A percentile compares a stretch with the other conserved stretches of the same genome.
phyloP scores from a whole-genome alignment of 2,329 filamentous ascomycete species.

The Gaeumannomyces tritici region DNA sequence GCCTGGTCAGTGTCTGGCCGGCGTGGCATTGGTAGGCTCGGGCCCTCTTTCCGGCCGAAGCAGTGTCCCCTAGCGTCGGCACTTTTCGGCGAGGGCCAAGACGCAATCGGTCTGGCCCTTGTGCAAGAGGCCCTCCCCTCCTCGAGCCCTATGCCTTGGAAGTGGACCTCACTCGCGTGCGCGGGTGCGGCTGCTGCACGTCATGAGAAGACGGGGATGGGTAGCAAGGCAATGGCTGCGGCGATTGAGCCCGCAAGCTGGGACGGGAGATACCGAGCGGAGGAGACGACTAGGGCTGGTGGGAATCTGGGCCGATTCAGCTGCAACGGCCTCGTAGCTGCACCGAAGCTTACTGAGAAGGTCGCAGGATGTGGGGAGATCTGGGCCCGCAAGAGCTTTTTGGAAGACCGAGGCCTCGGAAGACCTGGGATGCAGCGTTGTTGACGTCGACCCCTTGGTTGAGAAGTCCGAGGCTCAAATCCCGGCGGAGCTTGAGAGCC shows the following conservation, averaged over 20 bases:
- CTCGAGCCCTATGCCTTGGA: background rate
- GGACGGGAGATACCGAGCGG: background rate
- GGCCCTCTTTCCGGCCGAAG: background rate
- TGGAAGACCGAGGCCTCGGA: too few relatives aligned
- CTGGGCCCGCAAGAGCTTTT: background rate
- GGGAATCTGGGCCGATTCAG: background rate
- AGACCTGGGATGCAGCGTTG: background rate
- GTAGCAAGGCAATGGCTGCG: background rate
- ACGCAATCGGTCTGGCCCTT: background rate
- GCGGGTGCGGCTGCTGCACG: background rate
- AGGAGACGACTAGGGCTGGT: background rate
- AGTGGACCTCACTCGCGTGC: background rate
- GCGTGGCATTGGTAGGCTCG: background rate
- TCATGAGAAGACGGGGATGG: background rate
- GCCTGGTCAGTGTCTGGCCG: background rate
- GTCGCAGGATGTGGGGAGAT: background rate
- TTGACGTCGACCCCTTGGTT: background rate
- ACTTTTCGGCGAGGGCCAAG: background rate
- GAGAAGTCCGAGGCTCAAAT: background rate
- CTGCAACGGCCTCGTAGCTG: background rate
- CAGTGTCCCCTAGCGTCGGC: background rate
- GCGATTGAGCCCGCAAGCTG: background rate
- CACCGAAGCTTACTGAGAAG: background rate
- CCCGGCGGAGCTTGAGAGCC: too few relatives aligned
- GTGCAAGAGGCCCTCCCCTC: background rate